These are phyloP conservation scores for Colletotrichum echinochloae DNA, from an alignment of 2,329 filamentous ascomycete species.

Conservation along the genomic window DNA sequence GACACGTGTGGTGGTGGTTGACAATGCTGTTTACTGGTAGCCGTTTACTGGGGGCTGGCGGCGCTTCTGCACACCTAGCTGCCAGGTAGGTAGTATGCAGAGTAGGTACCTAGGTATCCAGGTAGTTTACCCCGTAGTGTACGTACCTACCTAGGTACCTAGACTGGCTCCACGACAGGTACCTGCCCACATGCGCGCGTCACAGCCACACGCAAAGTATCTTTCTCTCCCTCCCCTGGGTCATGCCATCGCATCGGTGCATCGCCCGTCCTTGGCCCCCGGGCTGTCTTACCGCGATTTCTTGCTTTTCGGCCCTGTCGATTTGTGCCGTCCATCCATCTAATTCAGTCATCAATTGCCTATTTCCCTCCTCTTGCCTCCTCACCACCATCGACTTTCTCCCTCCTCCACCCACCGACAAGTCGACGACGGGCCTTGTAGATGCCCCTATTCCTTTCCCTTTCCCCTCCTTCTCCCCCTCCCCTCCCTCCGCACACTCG, in stretches of 20 bases:
- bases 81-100: too few relatives aligned
- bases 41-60: conserved; percentile 23
- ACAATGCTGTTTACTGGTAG: conserved; percentile 12
- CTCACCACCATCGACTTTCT: background rate
- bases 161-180: background rate
- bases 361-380: conserved; percentile 6
- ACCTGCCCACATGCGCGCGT: background rate
- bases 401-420: conserved; percentile 10
- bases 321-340: conserved; percentile 19
- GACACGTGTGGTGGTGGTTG: background rate
- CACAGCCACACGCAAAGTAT: background rate
- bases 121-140: too few relatives aligned
- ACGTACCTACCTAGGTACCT: too few relatives aligned
- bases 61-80: conserved; percentile 21
- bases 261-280: conserved; percentile 19
- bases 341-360: conserved; percentile 29
- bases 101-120: too few relatives aligned
- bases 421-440: conserved; percentile 9
- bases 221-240: background rate
- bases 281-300: conserved; percentile 26
- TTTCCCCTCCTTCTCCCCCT: background rate
- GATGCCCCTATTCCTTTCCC: background rate
- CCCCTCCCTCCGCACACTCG: conserved; percentile 18
- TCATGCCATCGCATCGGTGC: conserved; percentile 35
- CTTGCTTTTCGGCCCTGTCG: conserved; percentile 36